phyloP scores from a whole-genome alignment of 148 eudicot genomes.

The Selenicereus undatus region DNA sequence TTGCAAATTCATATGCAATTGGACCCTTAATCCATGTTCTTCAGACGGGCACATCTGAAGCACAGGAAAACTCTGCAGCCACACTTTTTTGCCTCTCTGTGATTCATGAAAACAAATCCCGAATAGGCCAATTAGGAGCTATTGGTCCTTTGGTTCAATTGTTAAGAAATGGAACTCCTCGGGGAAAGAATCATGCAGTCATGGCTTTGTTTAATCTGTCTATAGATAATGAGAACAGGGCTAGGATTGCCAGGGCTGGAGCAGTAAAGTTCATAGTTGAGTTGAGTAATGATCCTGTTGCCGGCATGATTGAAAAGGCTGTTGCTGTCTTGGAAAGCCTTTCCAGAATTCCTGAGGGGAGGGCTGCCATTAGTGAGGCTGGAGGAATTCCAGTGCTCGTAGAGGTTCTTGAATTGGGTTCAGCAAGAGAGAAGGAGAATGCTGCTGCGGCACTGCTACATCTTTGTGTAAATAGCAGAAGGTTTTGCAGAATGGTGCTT shows the following conservation, averaged over 20 bases:
- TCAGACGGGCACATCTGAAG: conserved; percentile 73
- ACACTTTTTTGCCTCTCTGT: conserved; percentile 87
- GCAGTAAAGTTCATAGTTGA: conserved; percentile 74
- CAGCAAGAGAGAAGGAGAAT: conserved; percentile 82
- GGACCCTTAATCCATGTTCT: conserved; percentile 82
- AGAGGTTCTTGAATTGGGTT: conserved; percentile 87
- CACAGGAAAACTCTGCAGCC: conserved; percentile 88
- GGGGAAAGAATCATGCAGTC: conserved; percentile 82
- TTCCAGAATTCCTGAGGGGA: conserved; percentile 72
- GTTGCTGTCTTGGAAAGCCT: conserved; percentile 87
- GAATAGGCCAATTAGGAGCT: conserved; percentile 78
- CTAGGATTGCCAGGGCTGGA: conserved; percentile 75
- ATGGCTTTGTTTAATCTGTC: conserved; percentile 86
- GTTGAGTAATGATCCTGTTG: conserved; percentile 68
- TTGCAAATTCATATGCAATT: conserved; percentile 70
- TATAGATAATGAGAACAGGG: conserved; percentile 67
- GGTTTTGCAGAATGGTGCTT: conserved; percentile 59
- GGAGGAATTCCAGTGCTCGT: conserved; percentile 78
- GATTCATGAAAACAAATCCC: conserved; percentile 71
- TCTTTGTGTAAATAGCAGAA: conserved; percentile 55
- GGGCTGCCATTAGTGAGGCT: conserved; percentile 63
- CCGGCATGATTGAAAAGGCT: conserved; percentile 93
- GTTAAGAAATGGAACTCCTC: conserved; percentile 77
- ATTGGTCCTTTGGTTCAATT: conserved; percentile 75
- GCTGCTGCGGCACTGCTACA: conserved; percentile 87